Conservation (phyloP, 352 stramenopile species). For the Phytophthora cryptogea region DNA sequence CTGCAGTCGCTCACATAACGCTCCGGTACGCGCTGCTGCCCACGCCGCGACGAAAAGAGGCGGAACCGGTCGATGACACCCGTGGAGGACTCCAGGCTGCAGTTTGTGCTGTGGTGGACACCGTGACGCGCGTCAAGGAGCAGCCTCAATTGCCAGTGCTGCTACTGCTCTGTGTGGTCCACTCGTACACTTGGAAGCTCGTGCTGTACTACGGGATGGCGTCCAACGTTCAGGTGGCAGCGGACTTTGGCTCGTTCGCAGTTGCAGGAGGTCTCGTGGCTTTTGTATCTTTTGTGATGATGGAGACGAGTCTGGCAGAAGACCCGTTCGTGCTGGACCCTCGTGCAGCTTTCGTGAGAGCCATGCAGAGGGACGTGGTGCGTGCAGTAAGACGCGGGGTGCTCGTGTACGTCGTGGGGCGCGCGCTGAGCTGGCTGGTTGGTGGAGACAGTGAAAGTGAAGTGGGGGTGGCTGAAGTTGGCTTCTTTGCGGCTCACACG, state of each 20-base stretch:
- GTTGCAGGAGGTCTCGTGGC: slow-evolving; percentile 42
- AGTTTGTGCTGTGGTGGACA: slow-evolving; percentile 42
- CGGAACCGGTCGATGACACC: slow-evolving; percentile 26
- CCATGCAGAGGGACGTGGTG: slow-evolving; percentile 49
- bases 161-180: slow-evolving; percentile 43
- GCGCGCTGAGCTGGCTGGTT: slow-evolving; percentile 29
- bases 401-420: slow-evolving; percentile 39
- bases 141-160: slow-evolving; percentile 56
- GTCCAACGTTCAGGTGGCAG: slow-evolving; percentile 10
- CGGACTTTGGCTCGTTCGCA: slow-evolving; percentile 44
- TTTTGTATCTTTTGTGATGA: slow-evolving; percentile 47
- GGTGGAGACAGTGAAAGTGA: slow-evolving; percentile 1
- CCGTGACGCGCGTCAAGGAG: slow-evolving; percentile 32
- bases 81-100: slow-evolving; percentile 38
- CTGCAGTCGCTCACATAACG: slow-evolving; percentile 39
- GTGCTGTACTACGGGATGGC: slow-evolving; percentile 43
- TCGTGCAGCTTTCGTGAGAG: slow-evolving; percentile 35
- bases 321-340: slow-evolving; percentile 63
- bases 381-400: slow-evolving; percentile 48
- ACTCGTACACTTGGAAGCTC: slow-evolving; percentile 61
- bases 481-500: slow-evolving; percentile 34
- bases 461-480: not conserved
- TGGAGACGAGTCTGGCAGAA: slow-evolving; percentile 46
- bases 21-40: slow-evolving; percentile 55
- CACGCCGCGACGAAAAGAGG: slow-evolving; percentile 26